Base-by-base conservation (phyloP, 202 grass and related monocot species). In the Zoysia matrella region DNA sequence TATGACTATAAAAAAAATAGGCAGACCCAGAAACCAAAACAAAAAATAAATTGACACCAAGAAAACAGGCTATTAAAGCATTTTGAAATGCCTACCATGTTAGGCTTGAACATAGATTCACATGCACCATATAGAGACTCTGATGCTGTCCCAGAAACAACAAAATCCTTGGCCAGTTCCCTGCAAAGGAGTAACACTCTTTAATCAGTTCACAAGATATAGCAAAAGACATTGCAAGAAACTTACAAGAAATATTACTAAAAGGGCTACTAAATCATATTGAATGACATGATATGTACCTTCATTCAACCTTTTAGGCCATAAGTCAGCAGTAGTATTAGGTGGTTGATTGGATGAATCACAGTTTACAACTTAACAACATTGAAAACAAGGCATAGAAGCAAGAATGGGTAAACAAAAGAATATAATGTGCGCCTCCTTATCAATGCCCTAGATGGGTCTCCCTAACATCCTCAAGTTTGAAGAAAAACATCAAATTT, bases 141-240 rank as follows among this genome's bases (percentile, higher is more conserved):
- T 5, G 92, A 88, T 41, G 92, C 87, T 56, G 92, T 94, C 47
- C 92, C 92, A 62, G 92, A 94, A 77, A 94, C 89, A 62, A 94
- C 92, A 83, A 94, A 94, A 84, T 94, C 92, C 81, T 94, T 94
- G 13, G 92, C 92, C 40, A 94, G 82, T 60, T 94, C 92, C 82
- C 92, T 94, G 87, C 7, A 67, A 11, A 47, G 6, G 76, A 82
- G 50, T 58, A 36, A 78, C 46, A 75, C 16, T 46, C 10, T 67
- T 47, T 52, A 41, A 16, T 80, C 52, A 88, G 85, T 71, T 76
- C 40, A 45, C 55, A 69, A 13, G 2, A 49, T 52, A 4, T 6
- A 57, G 4, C 2, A 12, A 72, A 12, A 62, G 13, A 13, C 69
- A 67, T 39, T 4, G 47, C 74, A 0, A 8, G 22, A 65, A 8